Conservation (phyloP, 257 asterid genomes). For the Penstemon barbatus region DNA sequence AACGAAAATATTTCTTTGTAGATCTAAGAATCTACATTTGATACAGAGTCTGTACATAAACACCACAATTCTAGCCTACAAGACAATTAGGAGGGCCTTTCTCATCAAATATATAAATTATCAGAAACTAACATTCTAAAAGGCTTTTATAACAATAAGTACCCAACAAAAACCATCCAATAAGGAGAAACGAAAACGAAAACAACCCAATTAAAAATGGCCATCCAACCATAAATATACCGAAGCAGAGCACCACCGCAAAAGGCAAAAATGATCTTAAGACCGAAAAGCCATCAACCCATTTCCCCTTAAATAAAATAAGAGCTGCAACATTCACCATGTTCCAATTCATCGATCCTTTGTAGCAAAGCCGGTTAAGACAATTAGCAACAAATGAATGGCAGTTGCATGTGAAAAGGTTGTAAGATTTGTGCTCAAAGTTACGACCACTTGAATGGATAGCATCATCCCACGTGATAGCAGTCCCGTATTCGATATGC, state of each 20-base stretch:
- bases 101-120: not conserved
- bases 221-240: conserved; percentile 80
- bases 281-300: conserved; percentile 66
- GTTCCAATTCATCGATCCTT: conserved; percentile 83
- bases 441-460: conserved; percentile 48
- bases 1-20: too few species aligned
- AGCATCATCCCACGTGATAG: conserved; percentile 88
- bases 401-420: conserved; percentile 90
- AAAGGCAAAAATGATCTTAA: conserved; percentile 73
- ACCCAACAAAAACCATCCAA: conserved; percentile 66
- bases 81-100: not conserved
- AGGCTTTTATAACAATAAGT: conserved; percentile 50
- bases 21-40: not conserved
- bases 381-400: conserved; percentile 78
- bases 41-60: not conserved
- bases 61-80: not conserved
- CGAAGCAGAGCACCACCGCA: conserved; percentile 58
- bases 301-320: conserved; percentile 61
- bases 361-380: conserved; percentile 66
- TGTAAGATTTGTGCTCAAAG: conserved; percentile 74
- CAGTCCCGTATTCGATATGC: conserved; percentile 71
- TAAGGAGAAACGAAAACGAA: conserved; percentile 60
- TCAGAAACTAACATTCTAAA: conserved; percentile 49
- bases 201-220: conserved; percentile 63
- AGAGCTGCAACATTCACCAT: conserved; percentile 74